phyloP scores from a whole-genome alignment of 139 green algal species.

The Spirogloea muscicola region DNA sequence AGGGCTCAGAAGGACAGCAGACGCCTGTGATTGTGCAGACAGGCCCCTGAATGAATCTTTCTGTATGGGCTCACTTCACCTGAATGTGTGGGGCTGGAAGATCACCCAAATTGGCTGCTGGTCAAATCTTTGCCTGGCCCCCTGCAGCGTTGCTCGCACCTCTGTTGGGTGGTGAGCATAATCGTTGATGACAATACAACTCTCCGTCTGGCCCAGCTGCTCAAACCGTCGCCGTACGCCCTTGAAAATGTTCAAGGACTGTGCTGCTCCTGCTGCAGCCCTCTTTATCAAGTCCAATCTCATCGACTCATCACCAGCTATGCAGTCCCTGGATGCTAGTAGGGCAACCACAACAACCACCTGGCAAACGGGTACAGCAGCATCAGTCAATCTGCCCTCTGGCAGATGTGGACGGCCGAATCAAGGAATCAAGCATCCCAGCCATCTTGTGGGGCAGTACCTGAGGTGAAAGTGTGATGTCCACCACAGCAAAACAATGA shows the following conservation, averaged over 20 bases:
- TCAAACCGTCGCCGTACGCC: conserved; percentile 43
- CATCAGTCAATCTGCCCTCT: too few relatives aligned
- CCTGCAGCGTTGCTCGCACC: conserved; percentile 46
- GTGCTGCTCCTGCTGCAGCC: background rate
- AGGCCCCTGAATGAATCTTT: background rate
- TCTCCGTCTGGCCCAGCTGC: conserved; percentile 17
- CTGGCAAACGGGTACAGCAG: too few relatives aligned
- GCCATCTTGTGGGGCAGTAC: too few relatives aligned
- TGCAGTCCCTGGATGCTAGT: conserved; percentile 5
- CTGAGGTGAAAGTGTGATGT: too few relatives aligned
- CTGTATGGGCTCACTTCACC: conserved; percentile 2
- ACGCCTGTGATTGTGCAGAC: background rate
- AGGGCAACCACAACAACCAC: conserved; percentile 22
- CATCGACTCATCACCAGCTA: conserved; percentile 23
- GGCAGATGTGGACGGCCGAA: too few relatives aligned
- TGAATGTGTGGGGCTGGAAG: conserved; percentile 49
- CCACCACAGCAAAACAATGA: too few relatives aligned
- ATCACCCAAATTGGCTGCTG: conserved; percentile 45
- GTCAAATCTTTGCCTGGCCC: conserved; percentile 42
- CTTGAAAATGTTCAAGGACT: conserved; percentile 13
- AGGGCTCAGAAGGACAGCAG: background rate
- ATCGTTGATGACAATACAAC: conserved; percentile 30
- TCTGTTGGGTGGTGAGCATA: conserved; percentile 51
- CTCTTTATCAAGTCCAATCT: too few relatives aligned
- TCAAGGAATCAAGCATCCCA: too few relatives aligned